Evolutionary conservation across 345 rosid genomes (phyloP).

Genomic region (Lepidium africanum): DNA sequence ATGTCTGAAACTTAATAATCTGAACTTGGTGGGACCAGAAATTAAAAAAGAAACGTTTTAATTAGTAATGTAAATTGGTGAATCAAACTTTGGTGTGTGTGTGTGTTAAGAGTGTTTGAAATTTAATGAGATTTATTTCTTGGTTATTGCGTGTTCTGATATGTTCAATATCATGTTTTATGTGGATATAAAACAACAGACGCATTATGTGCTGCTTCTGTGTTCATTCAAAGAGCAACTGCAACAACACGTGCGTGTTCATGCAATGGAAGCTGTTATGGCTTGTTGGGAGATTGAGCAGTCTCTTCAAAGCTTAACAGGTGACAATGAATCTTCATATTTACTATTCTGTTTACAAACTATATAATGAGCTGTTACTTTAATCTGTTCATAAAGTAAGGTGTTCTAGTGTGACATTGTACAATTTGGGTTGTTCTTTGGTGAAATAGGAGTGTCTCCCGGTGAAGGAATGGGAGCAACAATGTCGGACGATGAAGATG

Average conservation of each 20-base stretch:
- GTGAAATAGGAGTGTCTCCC: conserved; percentile 77
- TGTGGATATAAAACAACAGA: conserved; percentile 33
- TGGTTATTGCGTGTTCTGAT: not conserved
- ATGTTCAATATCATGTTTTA: not conserved
- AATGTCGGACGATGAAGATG: conserved; percentile 97
- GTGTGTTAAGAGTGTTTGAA: too few relatives aligned
- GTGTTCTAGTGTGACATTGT: not conserved
- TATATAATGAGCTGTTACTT: not conserved
- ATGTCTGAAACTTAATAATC: not conserved
- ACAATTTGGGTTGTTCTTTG: not conserved
- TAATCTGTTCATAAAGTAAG: not conserved
- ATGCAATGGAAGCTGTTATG: conserved; percentile 99
- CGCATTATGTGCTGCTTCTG: conserved; percentile 85
- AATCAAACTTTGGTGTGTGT: too few relatives aligned
- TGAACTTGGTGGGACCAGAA: not conserved
- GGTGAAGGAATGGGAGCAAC: conserved; percentile 97
- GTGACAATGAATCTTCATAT: conserved; percentile 19
- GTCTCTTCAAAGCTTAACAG: conserved; percentile 92
- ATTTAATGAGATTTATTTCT: not conserved
- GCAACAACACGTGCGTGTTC: conserved; percentile 97
- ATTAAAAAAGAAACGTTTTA: not conserved
- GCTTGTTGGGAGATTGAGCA: conserved; percentile 99
- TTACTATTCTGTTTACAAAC: not conserved
- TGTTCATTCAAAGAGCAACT: conserved; percentile 96
- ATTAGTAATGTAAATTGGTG: not conserved